Evolutionary conservation across 495 filamentous ascomycete species (phyloP), one percentile per base, ranked within the genome.

Genomic region (Aspergillus saccharolyticus): DNA sequence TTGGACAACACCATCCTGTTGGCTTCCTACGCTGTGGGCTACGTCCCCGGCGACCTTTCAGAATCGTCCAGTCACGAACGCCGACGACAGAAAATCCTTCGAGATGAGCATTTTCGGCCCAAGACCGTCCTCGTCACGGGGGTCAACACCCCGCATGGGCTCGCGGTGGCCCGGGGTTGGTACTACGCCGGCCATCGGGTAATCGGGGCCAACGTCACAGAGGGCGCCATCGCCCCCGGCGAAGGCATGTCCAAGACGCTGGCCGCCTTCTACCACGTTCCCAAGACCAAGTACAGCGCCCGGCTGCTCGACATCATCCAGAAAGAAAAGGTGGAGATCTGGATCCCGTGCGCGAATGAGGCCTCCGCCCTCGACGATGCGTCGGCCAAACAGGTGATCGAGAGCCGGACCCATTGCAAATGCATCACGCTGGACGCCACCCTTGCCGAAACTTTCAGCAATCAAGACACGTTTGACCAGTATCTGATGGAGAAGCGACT

Each of bases 101-200:
- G 58, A 46, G 68, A 74, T 67, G 74, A 69, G 8, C 65, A 65
- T 21, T 79, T 80, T 62, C 70, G 74, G 18, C 78, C 79, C 3
- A 81, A 82, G 58, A 88, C 82, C 1, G 69, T 91, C 53, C 79
- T 93, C 10, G 77, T 91, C 42, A 90, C 87, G 0, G 86, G 88
- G n/a, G 72, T 90, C 1, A 78, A 81, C 39, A 90, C 88, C 69
- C 68, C 78, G 18, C 87, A 88, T 63, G 88, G 86, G 25, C 74
- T 91, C 0, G 66, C 74, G 0, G 60, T 93, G 4, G 86, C 88
- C n/a, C 81, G 89, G 17, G 63, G 80, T 8, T 89, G 90, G 72
- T 76, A 85, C 57, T 64, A 77, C 33, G 77, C 82, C 1, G 85
- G 87, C 8, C 87, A 91, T 68, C 75, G 77, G 30, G 87, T 91